Base-by-base conservation (phyloP, 1,284 basidiomycete genomes). In the Apiotrichum sp. region DNA sequence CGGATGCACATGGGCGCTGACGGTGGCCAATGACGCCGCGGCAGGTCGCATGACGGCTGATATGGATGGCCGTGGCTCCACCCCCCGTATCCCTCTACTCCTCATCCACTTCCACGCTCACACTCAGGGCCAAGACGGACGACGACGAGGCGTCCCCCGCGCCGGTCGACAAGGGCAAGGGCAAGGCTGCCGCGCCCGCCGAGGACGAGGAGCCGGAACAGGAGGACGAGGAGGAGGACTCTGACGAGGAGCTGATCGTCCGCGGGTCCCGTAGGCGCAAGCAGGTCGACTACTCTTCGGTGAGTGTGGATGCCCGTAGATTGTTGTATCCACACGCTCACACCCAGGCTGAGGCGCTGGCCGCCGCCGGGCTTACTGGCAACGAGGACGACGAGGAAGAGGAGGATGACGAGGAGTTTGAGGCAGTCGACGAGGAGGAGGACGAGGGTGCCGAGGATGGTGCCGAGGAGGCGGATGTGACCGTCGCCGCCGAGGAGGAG, bases 281-380 rank as follows among this genome's bases (percentile, higher is more conserved):
- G 52, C 50, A 57, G 51, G 62, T 72, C 38, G 57, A 72, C 59
- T 72, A 72, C 50, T 34, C 68, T 38, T 61, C 65, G 8, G 70
- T 72, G 53, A 62, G 70, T 62, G 31, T 4, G 29, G 29, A 29
- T 22, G 22, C 22, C 22, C 22, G 22, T 22, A 22, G 22, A 22
- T 8, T 32, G 6, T 3, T 11, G 6, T 22, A 13, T n/a, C 8
- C 34, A 29, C 29, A 14, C 8, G 43, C 60, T 62, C 33, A 62
- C 54, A 13, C 29, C 1, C 39, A 74, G 70, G 59, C 59, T 5
- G 64, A 70, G 52, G 71, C 69, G 0, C 59, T 62, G 54, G 55
- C 67, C 36, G 64, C 64, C 16, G 72, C 72, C n/a, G 72, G 67
- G 16, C 59, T 74, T 47, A 55, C 60, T 22, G 47, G 50, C 16